Base-by-base conservation (phyloP, 1,284 basidiomycete genomes). In the Malassezia psittaci region DNA sequence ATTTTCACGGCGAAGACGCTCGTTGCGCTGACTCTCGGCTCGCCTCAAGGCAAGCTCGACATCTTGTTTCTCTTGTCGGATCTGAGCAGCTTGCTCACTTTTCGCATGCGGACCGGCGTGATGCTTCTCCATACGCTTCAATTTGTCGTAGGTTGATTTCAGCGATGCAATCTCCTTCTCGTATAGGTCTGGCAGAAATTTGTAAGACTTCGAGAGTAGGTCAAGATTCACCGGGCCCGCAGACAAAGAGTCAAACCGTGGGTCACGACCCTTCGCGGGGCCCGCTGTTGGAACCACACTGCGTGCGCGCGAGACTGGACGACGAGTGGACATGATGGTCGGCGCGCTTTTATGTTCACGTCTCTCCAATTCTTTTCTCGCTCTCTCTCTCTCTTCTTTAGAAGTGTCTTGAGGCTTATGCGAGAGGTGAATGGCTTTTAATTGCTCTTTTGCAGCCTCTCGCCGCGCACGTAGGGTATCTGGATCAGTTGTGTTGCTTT, bases 331-430 rank as follows among this genome's bases (percentile, higher is more conserved):
- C 60, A 88, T 79, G 67, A 89, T 88, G 38, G 79, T 81, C 4
- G 90, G 93, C 86, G 91, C 90, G 77, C 94, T 86, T 72, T 96
- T 96, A 74, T 82, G 83, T 3, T 81, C 76, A 43, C 91, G 80
- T 74, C 85, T 29, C 13, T 19, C 38, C 39, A 15, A 48, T 18
- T 8, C 15, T n/a, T 16, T 21, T 15, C 5, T 32, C 8, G 7
- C 21, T 48, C 56, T 53, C 32, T 12, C 32, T 11, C 53, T 54
- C 34, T 57, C 41, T 29, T 29, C 24, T 29, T 29, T 29, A 4
- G 24, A 29, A 4, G 24, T 29, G 24, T 29, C 4, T 29, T 29
- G 24, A 29, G 24, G 24, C 24, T 29, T 3, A 29, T 29, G 7
- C 7, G 24, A 29, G 24, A 29, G 24, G 24, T 7, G 24, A 42